Evolutionary conservation across 2,329 filamentous ascomycete species (phyloP).

Genomic region (Bipolaris oryzae): DNA sequence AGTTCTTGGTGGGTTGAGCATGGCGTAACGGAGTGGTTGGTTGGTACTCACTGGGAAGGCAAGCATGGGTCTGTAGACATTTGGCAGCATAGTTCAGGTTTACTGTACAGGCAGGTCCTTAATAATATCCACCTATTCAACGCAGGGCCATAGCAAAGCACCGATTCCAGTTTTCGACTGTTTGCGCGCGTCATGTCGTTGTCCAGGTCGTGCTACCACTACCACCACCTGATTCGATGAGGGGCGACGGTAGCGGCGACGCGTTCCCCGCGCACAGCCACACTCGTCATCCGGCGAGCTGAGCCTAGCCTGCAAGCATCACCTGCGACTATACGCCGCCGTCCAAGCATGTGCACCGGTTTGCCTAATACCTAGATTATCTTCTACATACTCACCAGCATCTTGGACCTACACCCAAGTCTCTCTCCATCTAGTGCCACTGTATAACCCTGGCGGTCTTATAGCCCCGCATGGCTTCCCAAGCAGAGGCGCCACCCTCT

Average conservation of each 20-base stretch:
- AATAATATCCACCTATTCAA: slow-evolving; percentile 7
- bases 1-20: slow-evolving; percentile 14
- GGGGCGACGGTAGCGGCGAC: not conserved
- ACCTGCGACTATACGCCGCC: slow-evolving; percentile 19
- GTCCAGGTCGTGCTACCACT: not conserved
- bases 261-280: slow-evolving; percentile 17
- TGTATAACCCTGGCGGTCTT: slow-evolving; percentile 3
- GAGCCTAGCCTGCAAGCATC: slow-evolving; percentile 22
- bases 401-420: not conserved
- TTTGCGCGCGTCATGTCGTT: not conserved
- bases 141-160: not conserved
- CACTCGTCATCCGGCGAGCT: slow-evolving; percentile 15
- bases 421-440: slow-evolving; percentile 1
- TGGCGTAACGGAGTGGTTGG: slow-evolving; percentile 28
- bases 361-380: not conserved
- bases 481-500: slow-evolving; percentile 60
- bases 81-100: slow-evolving; percentile 7
- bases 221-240: slow-evolving; percentile 1
- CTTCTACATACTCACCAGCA: not conserved
- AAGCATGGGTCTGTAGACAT: slow-evolving; percentile 7
- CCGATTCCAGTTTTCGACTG: not conserved
- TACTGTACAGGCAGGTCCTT: slow-evolving; percentile 11
- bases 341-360: slow-evolving; percentile 11
- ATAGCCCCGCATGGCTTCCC: slow-evolving; percentile 42
- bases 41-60: slow-evolving; percentile 8